Base-by-base conservation (phyloP, 2,329 filamentous ascomycete genomes). In the Epichloe typhina region DNA sequence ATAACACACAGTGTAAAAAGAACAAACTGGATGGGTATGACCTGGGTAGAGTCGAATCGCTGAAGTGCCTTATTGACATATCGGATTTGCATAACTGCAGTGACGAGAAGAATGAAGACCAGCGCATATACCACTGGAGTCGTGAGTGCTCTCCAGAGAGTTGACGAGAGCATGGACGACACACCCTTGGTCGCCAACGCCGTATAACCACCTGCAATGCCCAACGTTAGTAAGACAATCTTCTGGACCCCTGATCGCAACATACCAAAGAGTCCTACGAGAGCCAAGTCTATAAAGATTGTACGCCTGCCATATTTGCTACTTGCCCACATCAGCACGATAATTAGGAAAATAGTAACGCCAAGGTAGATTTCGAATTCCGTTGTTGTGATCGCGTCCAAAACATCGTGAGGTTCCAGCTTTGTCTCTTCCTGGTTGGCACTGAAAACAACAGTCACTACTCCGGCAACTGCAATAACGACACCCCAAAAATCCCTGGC, bases 1-100 rank as follows among this genome's bases (percentile, higher is more conserved):
- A 98, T 97, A 55, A 97, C 93, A 5, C 87, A 95, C 7, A 98
- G 75, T 0, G 93, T 98, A 66, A 98, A 98, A 55, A 94, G 79
- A 47, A 98, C 93, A 60, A 98, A 98, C 62, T 98, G 93, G 13
- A 93, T 93, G 0, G 93, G 93, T 55, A 98, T 98, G 58, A 98
- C 93, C 65, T 96, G 89, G 0, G 93, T 98, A 6, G 93, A 95
- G 66, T 96, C 88, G 70, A 97, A 98, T 45, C 87, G 82, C 64
- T 96, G 90, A 49, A 98, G 73, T 1, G 78, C 76, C 57, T 77
- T 86, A 70, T 97, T 98, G 64, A 98, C 79, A 64, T 97, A 98
- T 63, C 88, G 91, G 59, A 98, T 91, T 69, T 98, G 93, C 85
- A 97, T 89, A 53, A 98, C 73, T 6, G 93, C 93, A 1, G 91